A percentile compares a stretch with the other conserved stretches of the same genome.
phyloP scores from a whole-genome alignment of 768 basidiomycete species.

The Gyrodon lividus region DNA sequence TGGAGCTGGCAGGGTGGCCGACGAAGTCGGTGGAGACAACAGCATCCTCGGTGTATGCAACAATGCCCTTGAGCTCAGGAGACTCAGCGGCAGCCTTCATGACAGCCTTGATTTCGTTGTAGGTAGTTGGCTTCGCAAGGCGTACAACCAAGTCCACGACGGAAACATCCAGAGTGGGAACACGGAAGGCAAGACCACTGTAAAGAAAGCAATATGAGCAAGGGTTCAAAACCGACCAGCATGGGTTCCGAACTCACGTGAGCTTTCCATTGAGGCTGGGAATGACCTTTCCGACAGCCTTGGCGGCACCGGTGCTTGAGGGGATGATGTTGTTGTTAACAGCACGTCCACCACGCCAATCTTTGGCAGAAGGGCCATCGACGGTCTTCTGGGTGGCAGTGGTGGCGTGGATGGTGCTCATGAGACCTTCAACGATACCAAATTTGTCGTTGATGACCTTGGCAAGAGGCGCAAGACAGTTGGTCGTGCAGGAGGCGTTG shows the following conservation, averaged over 20 bases:
- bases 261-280: slow-evolving; percentile 96
- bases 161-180: slow-evolving; percentile 94
- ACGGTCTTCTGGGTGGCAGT: slow-evolving; percentile 96
- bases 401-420: slow-evolving; percentile 98
- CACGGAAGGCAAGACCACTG: slow-evolving; percentile 95
- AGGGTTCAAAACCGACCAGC: slow-evolving; percentile 1
- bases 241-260: slow-evolving; percentile 56
- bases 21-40: slow-evolving; percentile 95
- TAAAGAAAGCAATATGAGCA: neutral
- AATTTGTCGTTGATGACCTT: slow-evolving; percentile 98
- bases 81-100: slow-evolving; percentile 78
- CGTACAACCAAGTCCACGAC: slow-evolving; percentile 97
- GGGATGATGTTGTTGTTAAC: slow-evolving; percentile 99
- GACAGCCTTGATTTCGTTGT: slow-evolving; percentile 87
- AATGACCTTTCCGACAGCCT: slow-evolving; percentile 99
- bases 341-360: slow-evolving; percentile 96
- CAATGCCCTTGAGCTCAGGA: slow-evolving; percentile 60
- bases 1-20: slow-evolving; percentile 74
- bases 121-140: slow-evolving; percentile 78
- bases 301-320: slow-evolving; percentile 97
- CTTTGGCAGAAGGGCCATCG: slow-evolving; percentile 92
- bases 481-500: slow-evolving; percentile 99
- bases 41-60: slow-evolving; percentile 90
- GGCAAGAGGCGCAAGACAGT: slow-evolving; percentile 98
- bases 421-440: slow-evolving; percentile 93